phyloP scores from a whole-genome alignment of 192 early-diverging fungal genomes.

The Umbelopsis isabellina region DNA sequence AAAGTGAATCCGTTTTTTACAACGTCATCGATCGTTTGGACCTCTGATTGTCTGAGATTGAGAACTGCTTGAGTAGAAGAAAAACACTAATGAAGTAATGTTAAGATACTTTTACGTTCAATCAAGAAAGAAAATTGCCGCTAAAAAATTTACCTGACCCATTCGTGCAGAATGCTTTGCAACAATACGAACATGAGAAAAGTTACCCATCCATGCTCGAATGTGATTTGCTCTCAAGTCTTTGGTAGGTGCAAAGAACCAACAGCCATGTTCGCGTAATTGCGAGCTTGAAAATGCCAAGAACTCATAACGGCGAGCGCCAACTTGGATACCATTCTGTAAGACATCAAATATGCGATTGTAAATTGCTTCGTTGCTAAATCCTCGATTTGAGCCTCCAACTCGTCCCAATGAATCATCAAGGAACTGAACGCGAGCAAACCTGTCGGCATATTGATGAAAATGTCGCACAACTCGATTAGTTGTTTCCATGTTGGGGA shows the following conservation, averaged over 20 bases:
- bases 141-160: slow-evolving; percentile 51
- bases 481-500: slow-evolving; percentile 66
- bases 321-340: slow-evolving; percentile 58
- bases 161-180: slow-evolving; percentile 73
- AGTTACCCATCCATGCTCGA: slow-evolving; percentile 71
- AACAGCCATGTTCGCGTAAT: slow-evolving; percentile 65
- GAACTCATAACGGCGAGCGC: slow-evolving; percentile 59
- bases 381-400: slow-evolving; percentile 30
- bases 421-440: slow-evolving; percentile 70
- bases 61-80: slow-evolving; percentile 63
- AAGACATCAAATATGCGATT: slow-evolving; percentile 54
- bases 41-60: slow-evolving; percentile 40
- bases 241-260: slow-evolving; percentile 66
- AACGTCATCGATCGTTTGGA: slow-evolving; percentile 60
- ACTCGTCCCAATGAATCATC: slow-evolving; percentile 60
- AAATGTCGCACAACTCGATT: slow-evolving; percentile 76
- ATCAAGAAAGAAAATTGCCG: background rate
- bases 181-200: slow-evolving; percentile 62
- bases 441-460: slow-evolving; percentile 51
- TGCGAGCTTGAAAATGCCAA: slow-evolving; percentile 67
- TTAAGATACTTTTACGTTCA: background rate
- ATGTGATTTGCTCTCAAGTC: slow-evolving; percentile 55
- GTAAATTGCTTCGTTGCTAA: slow-evolving; percentile 46
- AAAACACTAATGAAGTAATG: slow-evolving; percentile 49
- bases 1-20: slow-evolving; percentile 60